Evolutionary conservation across 768 basidiomycete species (phyloP).

Genomic region (Mrakia gelida): DNA sequence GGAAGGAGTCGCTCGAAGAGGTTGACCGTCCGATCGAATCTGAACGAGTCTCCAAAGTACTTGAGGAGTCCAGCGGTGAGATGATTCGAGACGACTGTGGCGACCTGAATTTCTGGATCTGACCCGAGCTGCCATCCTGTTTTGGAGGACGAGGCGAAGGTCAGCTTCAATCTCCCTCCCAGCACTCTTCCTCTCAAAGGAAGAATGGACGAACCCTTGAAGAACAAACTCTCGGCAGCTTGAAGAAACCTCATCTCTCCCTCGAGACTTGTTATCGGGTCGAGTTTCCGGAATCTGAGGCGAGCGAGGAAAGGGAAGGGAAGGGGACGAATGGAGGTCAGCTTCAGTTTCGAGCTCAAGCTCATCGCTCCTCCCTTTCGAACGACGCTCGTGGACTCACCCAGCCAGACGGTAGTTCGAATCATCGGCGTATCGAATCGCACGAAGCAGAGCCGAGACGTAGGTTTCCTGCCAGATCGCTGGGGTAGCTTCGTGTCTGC

Average conservation of each 20-base stretch:
- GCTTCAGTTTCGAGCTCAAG: background rate
- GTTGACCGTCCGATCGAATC: slow-evolving; percentile 43
- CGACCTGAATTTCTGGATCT: slow-evolving; percentile 97
- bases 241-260: slow-evolving; percentile 85
- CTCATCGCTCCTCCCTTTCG: background rate
- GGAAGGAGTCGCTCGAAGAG: slow-evolving; percentile 32
- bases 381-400: slow-evolving; percentile 46
- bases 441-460: slow-evolving; percentile 81
- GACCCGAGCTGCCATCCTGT: slow-evolving; percentile 97
- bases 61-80: slow-evolving; percentile 91
- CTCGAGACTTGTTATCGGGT: slow-evolving; percentile 84
- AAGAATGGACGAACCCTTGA: slow-evolving; percentile 58
- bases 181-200: background rate
- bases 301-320: background rate
- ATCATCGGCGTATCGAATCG: slow-evolving; percentile 94
- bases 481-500: slow-evolving; percentile 79
- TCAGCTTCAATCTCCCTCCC: background rate
- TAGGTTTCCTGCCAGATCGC: slow-evolving; percentile 98
- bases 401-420: slow-evolving; percentile 84
- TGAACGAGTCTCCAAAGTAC: slow-evolving; percentile 88
- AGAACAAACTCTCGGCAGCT: slow-evolving; percentile 80
- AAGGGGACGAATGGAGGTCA: no score
- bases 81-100: slow-evolving; percentile 93
- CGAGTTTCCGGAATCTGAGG: slow-evolving; percentile 63
- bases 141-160: background rate